Evolutionary conservation across 1,284 basidiomycete species (phyloP), one percentile per base, ranked within the genome.

Genomic region (Malassezia restricta): DNA sequence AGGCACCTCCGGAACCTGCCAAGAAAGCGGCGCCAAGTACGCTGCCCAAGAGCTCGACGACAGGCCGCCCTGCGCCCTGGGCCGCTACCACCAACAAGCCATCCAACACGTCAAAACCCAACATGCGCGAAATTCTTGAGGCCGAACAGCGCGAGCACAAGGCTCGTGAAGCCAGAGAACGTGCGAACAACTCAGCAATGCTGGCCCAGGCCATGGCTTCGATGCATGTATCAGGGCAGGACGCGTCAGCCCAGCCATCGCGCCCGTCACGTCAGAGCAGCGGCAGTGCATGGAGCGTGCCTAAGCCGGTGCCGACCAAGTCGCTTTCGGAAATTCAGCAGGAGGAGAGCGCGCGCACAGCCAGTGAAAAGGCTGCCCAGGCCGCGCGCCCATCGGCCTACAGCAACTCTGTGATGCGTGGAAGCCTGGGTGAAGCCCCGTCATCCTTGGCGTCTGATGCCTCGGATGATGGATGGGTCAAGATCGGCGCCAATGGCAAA

Each of bases 261-360:
- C 15, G 11, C 11, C 11, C 33, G 15, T 35, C 33, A 35, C 51
- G 76, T n/a, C 79, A 81, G 38, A 63, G 68, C 43, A 68, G 72
- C 29, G 74, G 77, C 11, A 54, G 58, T 8, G 61, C 56, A 17
- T 64, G 63, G 63, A 68, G 32, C 30, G n/a, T 48, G 30, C 45
- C 40, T 14, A 47, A 53, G 42, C 29, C 58, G 4, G 49, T 63
- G 3, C 76, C 81, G 6, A 92, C 90, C 77, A 95, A 91, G 79
- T 87, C 87, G 2, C 85, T 98, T 82, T 94, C 91, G 78, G 90
- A 98, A 76, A 98, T 98, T 43, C 88, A 95, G 74, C 90, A 96
- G 74, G 92, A 98, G 67, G 92, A 99, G 32, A 44, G 58, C 85
- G 94, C 62, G 51, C 58, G 61, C 1, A 60, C 63, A 3, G 59